These are phyloP conservation scores for Neonectria faginata DNA, from an alignment of 2,329 filamentous ascomycete genomes.

Conservation along the genomic window DNA sequence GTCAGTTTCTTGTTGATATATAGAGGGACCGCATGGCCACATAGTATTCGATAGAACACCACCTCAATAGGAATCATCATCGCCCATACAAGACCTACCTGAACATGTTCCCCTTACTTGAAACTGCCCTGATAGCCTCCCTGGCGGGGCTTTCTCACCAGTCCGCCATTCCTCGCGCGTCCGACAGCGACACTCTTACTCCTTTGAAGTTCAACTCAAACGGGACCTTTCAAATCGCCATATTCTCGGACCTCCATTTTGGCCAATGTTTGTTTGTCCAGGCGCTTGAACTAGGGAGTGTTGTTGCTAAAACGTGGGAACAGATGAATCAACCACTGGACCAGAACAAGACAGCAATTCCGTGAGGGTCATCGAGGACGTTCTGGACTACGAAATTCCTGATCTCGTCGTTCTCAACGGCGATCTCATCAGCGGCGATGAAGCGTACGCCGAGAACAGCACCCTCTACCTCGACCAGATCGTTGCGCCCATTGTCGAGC, in stretches of 20 bases:
- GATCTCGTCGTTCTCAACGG: constrained; percentile 77
- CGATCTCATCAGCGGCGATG: constrained; percentile 77
- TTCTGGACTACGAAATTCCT: constrained; percentile 68
- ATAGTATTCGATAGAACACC: neutral
- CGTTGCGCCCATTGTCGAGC: constrained; percentile 67
- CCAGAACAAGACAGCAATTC: constrained; percentile 68
- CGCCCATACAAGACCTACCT: neutral
- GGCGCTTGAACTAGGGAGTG: too few relatives aligned
- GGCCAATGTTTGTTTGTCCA: constrained; percentile 33
- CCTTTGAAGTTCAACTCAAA: constrained; percentile 35
- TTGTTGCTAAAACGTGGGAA: constrained; percentile 10
- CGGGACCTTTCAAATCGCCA: constrained; percentile 40
- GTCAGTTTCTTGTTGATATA: neutral
- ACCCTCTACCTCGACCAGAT: constrained; percentile 70
- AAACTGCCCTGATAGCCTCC: constrained; percentile 13
- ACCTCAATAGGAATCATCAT: neutral
- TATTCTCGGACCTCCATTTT: constrained; percentile 43
- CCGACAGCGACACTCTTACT: constrained; percentile 32
- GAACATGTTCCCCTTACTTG: constrained; percentile 11
- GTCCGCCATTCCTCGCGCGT: constrained; percentile 14
- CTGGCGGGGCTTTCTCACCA: constrained; percentile 20
- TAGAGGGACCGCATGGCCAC: neutral
- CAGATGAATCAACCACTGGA: constrained; percentile 40
- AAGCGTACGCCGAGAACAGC: constrained; percentile 64
- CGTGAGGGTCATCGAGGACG: constrained; percentile 64